Base-by-base conservation (phyloP, 352 stramenopile genomes). In the Pythium monospermum region DNA sequence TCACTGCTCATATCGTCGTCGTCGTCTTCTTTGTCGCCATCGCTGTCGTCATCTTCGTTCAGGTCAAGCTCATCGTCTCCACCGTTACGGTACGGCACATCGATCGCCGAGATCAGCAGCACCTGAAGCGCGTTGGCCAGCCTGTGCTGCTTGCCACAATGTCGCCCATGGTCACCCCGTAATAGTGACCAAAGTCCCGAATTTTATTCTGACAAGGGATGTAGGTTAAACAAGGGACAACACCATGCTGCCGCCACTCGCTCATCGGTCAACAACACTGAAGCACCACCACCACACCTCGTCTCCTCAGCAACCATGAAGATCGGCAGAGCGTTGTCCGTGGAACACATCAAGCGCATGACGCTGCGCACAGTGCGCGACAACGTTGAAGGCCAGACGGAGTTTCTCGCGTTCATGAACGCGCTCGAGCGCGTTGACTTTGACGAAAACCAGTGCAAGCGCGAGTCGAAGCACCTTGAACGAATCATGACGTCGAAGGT, bases 341-440 rank as follows among this genome's bases (percentile, higher is more conserved):
- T 85, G 61, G 83, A 91, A 69, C 83, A 94, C 61, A 90, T 94
- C 68, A 92, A 92, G 77, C 83, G 83, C 69, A 94, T 94, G 83
- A 94, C 83, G 64, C 72, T 89, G 73, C 83, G 83, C 59, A 91
- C 83, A 15, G 63, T 91, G 49, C 76, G 77, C 60, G 83, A 94
- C 46, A 73, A 75, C 44, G 92, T 68, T 32, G 82, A 91, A 39
- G 81, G 83, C 1, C 73, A 88, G 51, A 58, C 68, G 11, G 83
- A 94, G 73, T 90, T 88, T 60, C 64, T 90, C 30, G 49, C 77
- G n/a, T 94, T 91, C 66, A 81, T 94, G 57, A 76, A 69, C 23
- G 81, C 81, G 48, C 71, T 94, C 49, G 79, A 90, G 61, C 71
- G 73, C 42, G 76, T 83, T 64, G 81, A 94, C 76, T 94, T 82